These are phyloP conservation scores for Diaporthe citri DNA, from an alignment of 2,329 filamentous ascomycete species.

Conservation along the genomic window DNA sequence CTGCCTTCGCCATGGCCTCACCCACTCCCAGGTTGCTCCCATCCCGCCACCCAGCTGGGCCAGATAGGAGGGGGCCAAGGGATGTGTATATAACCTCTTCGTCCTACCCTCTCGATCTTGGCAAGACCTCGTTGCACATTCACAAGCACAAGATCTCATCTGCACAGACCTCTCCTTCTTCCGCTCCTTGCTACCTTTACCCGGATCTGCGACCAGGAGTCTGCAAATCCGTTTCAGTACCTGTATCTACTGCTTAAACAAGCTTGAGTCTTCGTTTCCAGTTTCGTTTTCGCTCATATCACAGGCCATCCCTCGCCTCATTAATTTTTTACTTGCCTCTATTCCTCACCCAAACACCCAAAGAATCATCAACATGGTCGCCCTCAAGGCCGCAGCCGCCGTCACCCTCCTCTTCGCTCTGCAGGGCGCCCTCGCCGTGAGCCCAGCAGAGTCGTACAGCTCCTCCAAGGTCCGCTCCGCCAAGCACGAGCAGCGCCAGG, in stretches of 20 bases:
- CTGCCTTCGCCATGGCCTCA: conserved; percentile 23
- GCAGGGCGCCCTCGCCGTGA: conserved; percentile 27
- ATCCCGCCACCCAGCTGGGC: background rate
- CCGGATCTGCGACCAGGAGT: conserved; percentile 39
- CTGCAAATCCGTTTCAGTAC: conserved; percentile 36
- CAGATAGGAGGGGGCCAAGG: background rate
- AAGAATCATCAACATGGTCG: conserved; percentile 21
- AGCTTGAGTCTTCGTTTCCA: background rate
- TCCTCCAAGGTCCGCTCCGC: conserved; percentile 14
- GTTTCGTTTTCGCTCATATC: conserved; percentile 7
- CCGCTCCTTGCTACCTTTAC: conserved; percentile 12
- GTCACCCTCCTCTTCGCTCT: conserved; percentile 30
- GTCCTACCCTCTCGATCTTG: background rate
- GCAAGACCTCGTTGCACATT: background rate
- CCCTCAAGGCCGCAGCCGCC: conserved; percentile 1
- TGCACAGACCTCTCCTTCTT: conserved; percentile 26
- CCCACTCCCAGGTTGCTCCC: background rate
- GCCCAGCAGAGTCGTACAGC: background rate
- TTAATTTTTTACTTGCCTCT: background rate
- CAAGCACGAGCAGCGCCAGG: conserved; percentile 33
- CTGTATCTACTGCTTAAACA: background rate
- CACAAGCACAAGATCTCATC: conserved; percentile 2
- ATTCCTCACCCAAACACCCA: background rate
- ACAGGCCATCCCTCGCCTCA: background rate
- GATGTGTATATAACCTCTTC: background rate